Conservation (phyloP, 2,329 filamentous ascomycete genomes). For the Beauveria bassiana region DNA sequence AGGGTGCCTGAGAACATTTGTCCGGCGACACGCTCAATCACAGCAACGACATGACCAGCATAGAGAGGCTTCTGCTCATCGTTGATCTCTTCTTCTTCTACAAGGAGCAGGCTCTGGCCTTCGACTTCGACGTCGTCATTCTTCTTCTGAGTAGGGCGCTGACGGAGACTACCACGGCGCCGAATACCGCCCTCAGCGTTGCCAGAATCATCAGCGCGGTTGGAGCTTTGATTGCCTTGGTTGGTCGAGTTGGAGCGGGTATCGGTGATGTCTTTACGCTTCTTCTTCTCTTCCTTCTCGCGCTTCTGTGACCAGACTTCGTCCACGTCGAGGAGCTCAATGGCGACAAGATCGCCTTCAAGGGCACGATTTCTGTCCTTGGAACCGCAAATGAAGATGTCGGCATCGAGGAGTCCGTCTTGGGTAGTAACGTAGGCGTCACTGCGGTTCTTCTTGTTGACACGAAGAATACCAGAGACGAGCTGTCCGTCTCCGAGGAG, state of each 20-base stretch:
- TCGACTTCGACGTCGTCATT: slow-evolving; percentile 99
- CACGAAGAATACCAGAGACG: slow-evolving; percentile 89
- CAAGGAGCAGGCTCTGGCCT: slow-evolving; percentile 89
- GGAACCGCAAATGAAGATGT: slow-evolving; percentile 99
- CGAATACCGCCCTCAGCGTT: slow-evolving; percentile 77
- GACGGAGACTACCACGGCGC: slow-evolving; percentile 86
- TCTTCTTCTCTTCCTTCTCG: slow-evolving; percentile 99
- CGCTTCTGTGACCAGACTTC: slow-evolving; percentile 98
- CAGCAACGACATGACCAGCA: slow-evolving; percentile 92
- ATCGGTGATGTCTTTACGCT: slow-evolving; percentile 97
- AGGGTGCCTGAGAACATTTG: slow-evolving; percentile 99
- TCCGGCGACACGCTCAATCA: slow-evolving; percentile 91
- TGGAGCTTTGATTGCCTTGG: slow-evolving; percentile 57
- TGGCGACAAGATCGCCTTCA: slow-evolving; percentile 89
- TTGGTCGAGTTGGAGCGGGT: slow-evolving; percentile 71
- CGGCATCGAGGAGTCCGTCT: slow-evolving; percentile 80
- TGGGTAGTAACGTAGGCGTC: slow-evolving; percentile 95
- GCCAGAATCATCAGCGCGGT: slow-evolving; percentile 54
- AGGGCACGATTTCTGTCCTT: slow-evolving; percentile 97
- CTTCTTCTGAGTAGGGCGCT: slow-evolving; percentile 98
- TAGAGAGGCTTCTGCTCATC: slow-evolving; percentile 97
- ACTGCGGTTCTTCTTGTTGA: slow-evolving; percentile 99
- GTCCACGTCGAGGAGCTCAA: slow-evolving; percentile 94
- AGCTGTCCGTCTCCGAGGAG: slow-evolving; percentile 87
- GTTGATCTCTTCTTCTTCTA: slow-evolving; percentile 97